phyloP scores from a whole-genome alignment of 2,329 filamentous ascomycete genomes.

The Sporothrix curviconia region DNA sequence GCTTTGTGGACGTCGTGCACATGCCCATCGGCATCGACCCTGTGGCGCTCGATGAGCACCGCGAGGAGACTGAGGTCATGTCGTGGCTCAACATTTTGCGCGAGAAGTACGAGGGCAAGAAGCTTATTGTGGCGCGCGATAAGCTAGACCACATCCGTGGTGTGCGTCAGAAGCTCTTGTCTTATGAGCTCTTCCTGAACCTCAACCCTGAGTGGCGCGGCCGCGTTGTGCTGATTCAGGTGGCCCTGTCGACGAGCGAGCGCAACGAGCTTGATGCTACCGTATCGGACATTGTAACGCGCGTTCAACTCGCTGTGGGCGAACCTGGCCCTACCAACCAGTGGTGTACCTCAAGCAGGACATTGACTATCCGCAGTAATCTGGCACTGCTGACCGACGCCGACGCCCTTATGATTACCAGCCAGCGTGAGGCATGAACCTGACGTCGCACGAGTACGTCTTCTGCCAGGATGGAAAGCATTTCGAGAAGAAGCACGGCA shows the following conservation, averaged over 20 bases:
- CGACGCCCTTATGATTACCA: slow-evolving; percentile 89
- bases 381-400: slow-evolving; percentile 85
- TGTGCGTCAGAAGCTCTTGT: slow-evolving; percentile 85
- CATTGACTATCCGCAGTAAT: slow-evolving; percentile 85
- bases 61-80: slow-evolving; percentile 64
- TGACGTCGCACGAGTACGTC: slow-evolving; percentile 90
- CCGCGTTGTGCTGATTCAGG: slow-evolving; percentile 85
- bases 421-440: slow-evolving; percentile 91
- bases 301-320: slow-evolving; percentile 89
- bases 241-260: slow-evolving; percentile 84
- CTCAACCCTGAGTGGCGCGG: slow-evolving; percentile 86
- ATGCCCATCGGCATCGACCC: slow-evolving; percentile 90
- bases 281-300: slow-evolving; percentile 87
- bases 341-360: slow-evolving; percentile 93
- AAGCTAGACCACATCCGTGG: slow-evolving; percentile 91
- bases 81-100: slow-evolving; percentile 75
- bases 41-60: slow-evolving; percentile 62
- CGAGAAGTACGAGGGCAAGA: slow-evolving; percentile 81
- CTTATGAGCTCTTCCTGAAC: slow-evolving; percentile 90
- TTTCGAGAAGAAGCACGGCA: slow-evolving; percentile 71
- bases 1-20: slow-evolving; percentile 82
- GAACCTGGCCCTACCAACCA: slow-evolving; percentile 83
- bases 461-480: slow-evolving; percentile 82
- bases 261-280: slow-evolving; percentile 81
- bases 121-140: slow-evolving; percentile 84